Percentiles rank a stretch among this genome's conserved stretches.
phyloP scores from a whole-genome alignment of 2,329 filamentous ascomycete genomes.

The Fusarium sp. region DNA sequence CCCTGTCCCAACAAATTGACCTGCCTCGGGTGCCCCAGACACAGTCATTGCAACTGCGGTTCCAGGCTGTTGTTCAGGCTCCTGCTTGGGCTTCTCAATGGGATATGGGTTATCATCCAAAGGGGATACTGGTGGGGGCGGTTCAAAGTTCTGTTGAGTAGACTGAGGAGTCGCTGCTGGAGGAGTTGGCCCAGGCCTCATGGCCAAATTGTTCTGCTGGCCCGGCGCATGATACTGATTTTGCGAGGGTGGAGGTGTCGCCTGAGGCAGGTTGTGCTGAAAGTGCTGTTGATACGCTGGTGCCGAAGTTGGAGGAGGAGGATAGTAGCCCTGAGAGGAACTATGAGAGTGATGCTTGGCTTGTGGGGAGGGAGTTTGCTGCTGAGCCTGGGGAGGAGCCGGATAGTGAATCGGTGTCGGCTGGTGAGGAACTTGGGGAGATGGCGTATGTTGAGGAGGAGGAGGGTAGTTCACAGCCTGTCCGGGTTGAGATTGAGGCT shows the following conservation, averaged over 20 bases:
- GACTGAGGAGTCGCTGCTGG: slow-evolving; percentile 36
- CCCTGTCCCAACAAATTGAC: slow-evolving; percentile 69
- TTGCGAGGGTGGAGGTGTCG: slow-evolving; percentile 32
- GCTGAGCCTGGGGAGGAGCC: slow-evolving; percentile 34
- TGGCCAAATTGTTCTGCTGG: slow-evolving; percentile 32
- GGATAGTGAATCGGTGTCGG: slow-evolving; percentile 29
- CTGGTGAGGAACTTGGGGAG: slow-evolving; percentile 35
- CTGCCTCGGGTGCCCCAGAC: slow-evolving; percentile 52
- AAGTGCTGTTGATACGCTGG: slow-evolving; percentile 36
- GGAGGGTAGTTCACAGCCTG: slow-evolving; percentile 39
- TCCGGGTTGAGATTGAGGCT: slow-evolving; percentile 45
- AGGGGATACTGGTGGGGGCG: slow-evolving; percentile 39
- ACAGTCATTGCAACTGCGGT: slow-evolving; percentile 45
- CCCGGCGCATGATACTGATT: slow-evolving; percentile 38
- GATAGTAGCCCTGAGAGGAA: slow-evolving; percentile 26
- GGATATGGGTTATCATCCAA: slow-evolving; percentile 37
- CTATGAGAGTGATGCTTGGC: slow-evolving; percentile 36
- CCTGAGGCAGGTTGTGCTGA: slow-evolving; percentile 38
- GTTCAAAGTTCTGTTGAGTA: slow-evolving; percentile 39
- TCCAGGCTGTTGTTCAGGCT: slow-evolving; percentile 36
- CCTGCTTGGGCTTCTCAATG: slow-evolving; percentile 41
- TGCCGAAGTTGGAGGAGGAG: slow-evolving; percentile 35
- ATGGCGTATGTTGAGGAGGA: slow-evolving; percentile 40
- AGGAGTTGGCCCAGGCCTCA: slow-evolving; percentile 31
- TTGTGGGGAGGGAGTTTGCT: slow-evolving; percentile 35